phyloP scores from a whole-genome alignment of 2,329 filamentous ascomycete species.

The Cytospora piceicola region DNA sequence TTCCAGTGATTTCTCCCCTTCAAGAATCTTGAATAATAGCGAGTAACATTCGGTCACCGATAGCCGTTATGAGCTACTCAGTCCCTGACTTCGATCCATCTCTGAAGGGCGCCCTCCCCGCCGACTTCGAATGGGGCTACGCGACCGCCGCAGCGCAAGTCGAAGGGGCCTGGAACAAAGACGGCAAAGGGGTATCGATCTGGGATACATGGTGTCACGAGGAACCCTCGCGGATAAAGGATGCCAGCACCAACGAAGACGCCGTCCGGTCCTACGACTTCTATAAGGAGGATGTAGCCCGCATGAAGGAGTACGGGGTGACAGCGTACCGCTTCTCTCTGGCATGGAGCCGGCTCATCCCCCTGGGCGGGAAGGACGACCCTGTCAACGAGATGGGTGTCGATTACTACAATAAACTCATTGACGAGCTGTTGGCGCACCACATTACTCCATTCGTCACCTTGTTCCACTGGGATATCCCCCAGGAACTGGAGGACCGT shows the following conservation, averaged over 20 bases:
- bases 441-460: constrained; percentile 63
- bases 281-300: constrained; percentile 58
- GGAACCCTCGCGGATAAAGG: constrained; percentile 44
- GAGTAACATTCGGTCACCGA: not conserved
- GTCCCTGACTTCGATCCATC: constrained; percentile 35
- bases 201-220: constrained; percentile 46
- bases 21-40: not conserved
- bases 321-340: constrained; percentile 67
- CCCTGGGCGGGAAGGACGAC: constrained; percentile 64
- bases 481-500: constrained; percentile 60
- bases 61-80: constrained; percentile 30
- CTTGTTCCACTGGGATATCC: constrained; percentile 68
- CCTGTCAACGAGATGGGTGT: constrained; percentile 64
- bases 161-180: constrained; percentile 47
- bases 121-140: constrained; percentile 46
- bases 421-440: constrained; percentile 61
- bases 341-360: constrained; percentile 68
- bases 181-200: constrained; percentile 47
- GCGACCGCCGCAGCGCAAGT: constrained; percentile 47
- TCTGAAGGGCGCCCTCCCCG: constrained; percentile 38
- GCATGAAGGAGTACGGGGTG: constrained; percentile 62
- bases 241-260: constrained; percentile 46
- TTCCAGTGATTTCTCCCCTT: no score
- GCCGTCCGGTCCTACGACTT: constrained; percentile 45
- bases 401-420: constrained; percentile 62